Conservation (phyloP, 148 eudicot genomes). For the Chenopodium quinoa region DNA sequence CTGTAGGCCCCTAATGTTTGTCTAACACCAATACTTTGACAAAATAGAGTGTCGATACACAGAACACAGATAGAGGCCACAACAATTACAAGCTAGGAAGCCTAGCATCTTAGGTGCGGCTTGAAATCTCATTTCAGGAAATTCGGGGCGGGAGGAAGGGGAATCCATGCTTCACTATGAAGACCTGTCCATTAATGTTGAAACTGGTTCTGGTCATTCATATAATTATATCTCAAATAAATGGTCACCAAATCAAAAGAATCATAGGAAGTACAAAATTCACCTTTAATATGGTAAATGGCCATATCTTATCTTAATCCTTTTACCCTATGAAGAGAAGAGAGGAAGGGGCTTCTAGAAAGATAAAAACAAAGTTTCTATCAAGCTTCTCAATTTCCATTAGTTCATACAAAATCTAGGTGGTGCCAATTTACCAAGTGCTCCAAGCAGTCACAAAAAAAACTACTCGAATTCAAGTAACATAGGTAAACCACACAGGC, state of each 20-base stretch:
- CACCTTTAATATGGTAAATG: neutral
- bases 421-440: neutral
- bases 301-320: neutral
- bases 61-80: neutral
- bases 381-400: neutral
- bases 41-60: neutral
- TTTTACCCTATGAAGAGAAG: neutral
- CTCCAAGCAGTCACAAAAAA: neutral
- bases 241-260: too few species aligned
- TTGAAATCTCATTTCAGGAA: too few species aligned
- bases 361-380: neutral
- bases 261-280: neutral
- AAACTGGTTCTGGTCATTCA: too few species aligned
- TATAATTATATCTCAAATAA: too few species aligned
- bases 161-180: too few species aligned
- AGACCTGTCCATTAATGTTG: too few species aligned
- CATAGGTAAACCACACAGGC: too few species aligned
- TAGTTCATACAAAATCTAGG: neutral
- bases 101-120: too few species aligned
- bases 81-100: neutral
- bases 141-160: too few species aligned
- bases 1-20: neutral
- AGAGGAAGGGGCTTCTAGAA: neutral
- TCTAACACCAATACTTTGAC: neutral
- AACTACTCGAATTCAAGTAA: too few species aligned